phyloP scores from a whole-genome alignment of 192 early-diverging fungal species.

The Endogone sp. region DNA sequence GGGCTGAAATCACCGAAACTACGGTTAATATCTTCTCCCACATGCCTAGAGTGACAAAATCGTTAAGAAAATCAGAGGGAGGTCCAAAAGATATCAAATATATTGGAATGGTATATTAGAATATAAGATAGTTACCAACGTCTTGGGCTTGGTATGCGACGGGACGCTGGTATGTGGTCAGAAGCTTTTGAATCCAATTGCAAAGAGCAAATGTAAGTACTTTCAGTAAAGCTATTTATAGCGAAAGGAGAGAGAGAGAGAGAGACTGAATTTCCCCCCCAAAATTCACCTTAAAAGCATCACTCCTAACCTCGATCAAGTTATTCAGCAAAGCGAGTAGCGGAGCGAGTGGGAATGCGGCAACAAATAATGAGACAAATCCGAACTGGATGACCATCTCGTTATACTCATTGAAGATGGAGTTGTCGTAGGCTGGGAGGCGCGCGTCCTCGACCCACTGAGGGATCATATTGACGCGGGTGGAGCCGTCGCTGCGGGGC shows the following conservation, averaged over 20 bases:
- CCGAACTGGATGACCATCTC: constrained; percentile 64
- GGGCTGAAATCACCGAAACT: constrained; percentile 30
- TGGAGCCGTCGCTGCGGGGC: neutral
- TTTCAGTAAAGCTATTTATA: neutral
- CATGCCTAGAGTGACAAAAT: too few species aligned
- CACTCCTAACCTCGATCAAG: constrained; percentile 55
- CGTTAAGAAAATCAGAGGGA: neutral
- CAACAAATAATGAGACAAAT: constrained; percentile 62
- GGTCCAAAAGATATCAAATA: neutral
- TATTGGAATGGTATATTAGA: neutral
- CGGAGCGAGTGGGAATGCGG: constrained; percentile 66
- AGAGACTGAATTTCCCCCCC: too few species aligned
- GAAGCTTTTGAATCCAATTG: neutral
- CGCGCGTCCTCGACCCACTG: constrained; percentile 45
- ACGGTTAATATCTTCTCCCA: constrained; percentile 31
- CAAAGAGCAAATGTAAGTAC: neutral
- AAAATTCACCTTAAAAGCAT: constrained; percentile 33
- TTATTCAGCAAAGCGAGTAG: constrained; percentile 62
- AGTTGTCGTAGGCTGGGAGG: constrained; percentile 27
- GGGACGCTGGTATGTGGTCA: constrained; percentile 27
- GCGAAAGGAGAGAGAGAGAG: too few species aligned
- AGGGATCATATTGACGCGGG: constrained; percentile 21
- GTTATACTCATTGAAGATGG: constrained; percentile 34
- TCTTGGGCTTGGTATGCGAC: constrained; percentile 30
- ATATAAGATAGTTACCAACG: constrained; percentile 19